These are phyloP conservation scores for Eurotiales sp. DNA, from an alignment of 2,329 filamentous ascomycete species.

Conservation along the genomic window DNA sequence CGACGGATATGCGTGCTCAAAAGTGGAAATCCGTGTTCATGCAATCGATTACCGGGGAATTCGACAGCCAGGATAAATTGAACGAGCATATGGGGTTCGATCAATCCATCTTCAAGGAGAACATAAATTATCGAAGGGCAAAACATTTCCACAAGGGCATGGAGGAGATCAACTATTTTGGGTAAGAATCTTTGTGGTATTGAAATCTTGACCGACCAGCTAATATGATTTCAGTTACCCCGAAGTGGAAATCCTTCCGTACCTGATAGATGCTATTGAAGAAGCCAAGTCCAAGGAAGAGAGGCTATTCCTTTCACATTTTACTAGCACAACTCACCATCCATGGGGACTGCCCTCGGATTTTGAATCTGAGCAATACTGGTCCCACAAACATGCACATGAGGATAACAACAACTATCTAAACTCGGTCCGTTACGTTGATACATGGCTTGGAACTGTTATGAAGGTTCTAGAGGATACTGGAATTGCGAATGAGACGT, in stretches of 20 bases:
- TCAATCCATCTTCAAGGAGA: conserved; percentile 26
- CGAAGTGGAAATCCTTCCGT: conserved; percentile 38
- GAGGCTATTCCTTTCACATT: conserved; percentile 30
- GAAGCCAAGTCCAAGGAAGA: conserved; percentile 22
- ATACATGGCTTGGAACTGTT: conserved; percentile 38
- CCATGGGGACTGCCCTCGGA: conserved; percentile 37
- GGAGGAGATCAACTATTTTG: conserved; percentile 42
- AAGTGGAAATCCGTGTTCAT: conserved; percentile 29
- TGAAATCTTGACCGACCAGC: neutral
- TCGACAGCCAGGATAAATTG: conserved; percentile 26
- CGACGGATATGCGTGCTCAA: conserved; percentile 19
- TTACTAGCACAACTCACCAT: conserved; percentile 38
- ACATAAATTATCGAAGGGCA: conserved; percentile 24
- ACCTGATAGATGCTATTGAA: conserved; percentile 33
- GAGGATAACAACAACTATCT: conserved; percentile 40
- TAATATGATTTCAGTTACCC: conserved; percentile 22
- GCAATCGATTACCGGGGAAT: conserved; percentile 29
- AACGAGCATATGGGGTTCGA: conserved; percentile 36
- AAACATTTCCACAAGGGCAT: conserved; percentile 30
- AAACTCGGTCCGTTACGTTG: conserved; percentile 40
- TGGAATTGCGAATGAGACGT: conserved; percentile 43
- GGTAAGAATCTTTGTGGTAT: conserved; percentile 24
- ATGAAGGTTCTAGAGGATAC: conserved; percentile 40
- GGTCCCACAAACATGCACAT: conserved; percentile 22
- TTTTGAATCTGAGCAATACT: conserved; percentile 26